These are phyloP conservation scores for Biscogniauxia sp. DNA, from an alignment of 2,329 filamentous ascomycete species.

Conservation along the genomic window DNA sequence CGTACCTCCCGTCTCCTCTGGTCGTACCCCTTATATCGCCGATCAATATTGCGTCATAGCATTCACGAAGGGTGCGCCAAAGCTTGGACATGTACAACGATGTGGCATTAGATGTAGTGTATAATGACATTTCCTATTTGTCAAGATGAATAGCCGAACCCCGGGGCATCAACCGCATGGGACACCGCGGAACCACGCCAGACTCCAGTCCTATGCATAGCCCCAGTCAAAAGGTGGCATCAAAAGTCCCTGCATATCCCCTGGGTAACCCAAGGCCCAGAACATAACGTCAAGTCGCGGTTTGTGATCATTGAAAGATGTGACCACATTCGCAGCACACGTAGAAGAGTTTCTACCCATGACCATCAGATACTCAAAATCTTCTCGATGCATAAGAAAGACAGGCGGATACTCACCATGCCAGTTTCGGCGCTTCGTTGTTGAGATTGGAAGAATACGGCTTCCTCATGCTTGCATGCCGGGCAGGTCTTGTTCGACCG, in stretches of 20 bases:
- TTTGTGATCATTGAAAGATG: slow-evolving; percentile 62
- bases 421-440: slow-evolving; percentile 95
- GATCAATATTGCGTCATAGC: slow-evolving; percentile 1
- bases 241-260: slow-evolving; percentile 12
- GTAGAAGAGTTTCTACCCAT: slow-evolving; percentile 76
- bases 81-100: slow-evolving; percentile 5
- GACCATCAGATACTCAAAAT: slow-evolving; percentile 24
- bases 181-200: slow-evolving; percentile 13
- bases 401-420: slow-evolving; percentile 68
- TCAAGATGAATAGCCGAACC: slow-evolving; percentile 7
- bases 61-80: not conserved
- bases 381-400: not conserved
- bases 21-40: slow-evolving; percentile 2
- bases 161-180: slow-evolving; percentile 10
- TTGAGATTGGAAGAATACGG: slow-evolving; percentile 98
- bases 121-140: not conserved
- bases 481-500: slow-evolving; percentile 84
- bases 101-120: not conserved
- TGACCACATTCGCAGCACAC: slow-evolving; percentile 93
- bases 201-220: slow-evolving; percentile 26
- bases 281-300: not conserved
- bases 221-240: slow-evolving; percentile 13
- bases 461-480: slow-evolving; percentile 79
- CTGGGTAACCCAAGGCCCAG: not conserved
- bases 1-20: not conserved